Evolutionary conservation across 2,329 filamentous ascomycete genomes (phyloP).

Genomic region (Pseudohalonectria lignicola): DNA sequence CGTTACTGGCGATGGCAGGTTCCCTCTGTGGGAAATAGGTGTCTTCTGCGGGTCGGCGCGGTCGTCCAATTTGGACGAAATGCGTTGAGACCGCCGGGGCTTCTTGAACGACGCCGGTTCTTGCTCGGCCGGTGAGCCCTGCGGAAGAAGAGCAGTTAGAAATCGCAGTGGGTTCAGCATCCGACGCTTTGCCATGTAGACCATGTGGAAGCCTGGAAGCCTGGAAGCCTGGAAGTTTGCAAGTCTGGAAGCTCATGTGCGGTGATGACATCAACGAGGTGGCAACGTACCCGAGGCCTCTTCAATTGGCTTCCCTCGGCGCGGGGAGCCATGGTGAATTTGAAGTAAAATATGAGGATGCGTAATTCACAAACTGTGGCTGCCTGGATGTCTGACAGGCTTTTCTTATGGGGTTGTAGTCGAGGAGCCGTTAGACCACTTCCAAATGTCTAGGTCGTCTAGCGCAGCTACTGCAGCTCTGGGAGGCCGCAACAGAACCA

Average conservation of each 20-base stretch:
- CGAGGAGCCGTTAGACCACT: too few relatives aligned
- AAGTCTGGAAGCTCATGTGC: too few relatives aligned
- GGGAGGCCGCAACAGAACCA: too few relatives aligned
- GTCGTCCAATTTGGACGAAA: constrained; percentile 40
- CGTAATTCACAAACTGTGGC: too few relatives aligned
- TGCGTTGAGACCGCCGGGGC: constrained; percentile 64
- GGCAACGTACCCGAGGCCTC: constrained; percentile 15
- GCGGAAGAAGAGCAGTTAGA: constrained; percentile 29
- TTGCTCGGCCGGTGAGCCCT: constrained; percentile 55
- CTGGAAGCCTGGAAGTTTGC: too few relatives aligned
- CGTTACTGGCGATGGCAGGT: constrained; percentile 74
- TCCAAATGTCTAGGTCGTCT: too few relatives aligned
- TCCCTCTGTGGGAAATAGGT: constrained; percentile 50
- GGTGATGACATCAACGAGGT: background rate
- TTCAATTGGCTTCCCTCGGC: constrained; percentile 17
- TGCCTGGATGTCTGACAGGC: too few relatives aligned
- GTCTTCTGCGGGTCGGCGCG: constrained; percentile 32
- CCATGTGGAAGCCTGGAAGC: constrained; percentile 6
- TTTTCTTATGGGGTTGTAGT: too few relatives aligned
- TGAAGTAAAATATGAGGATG: too few relatives aligned
- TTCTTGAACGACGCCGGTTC: constrained; percentile 63
- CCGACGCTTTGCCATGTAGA: constrained; percentile 1
- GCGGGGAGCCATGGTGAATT: constrained; percentile 12
- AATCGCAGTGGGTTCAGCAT: constrained; percentile 13
- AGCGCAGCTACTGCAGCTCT: too few relatives aligned